A percentile compares a stretch with the other conserved stretches of the same genome.
These are phyloP conservation scores for Phytophthora sp. DNA, from an alignment of 352 stramenopile genomes.

Conservation along the genomic window DNA sequence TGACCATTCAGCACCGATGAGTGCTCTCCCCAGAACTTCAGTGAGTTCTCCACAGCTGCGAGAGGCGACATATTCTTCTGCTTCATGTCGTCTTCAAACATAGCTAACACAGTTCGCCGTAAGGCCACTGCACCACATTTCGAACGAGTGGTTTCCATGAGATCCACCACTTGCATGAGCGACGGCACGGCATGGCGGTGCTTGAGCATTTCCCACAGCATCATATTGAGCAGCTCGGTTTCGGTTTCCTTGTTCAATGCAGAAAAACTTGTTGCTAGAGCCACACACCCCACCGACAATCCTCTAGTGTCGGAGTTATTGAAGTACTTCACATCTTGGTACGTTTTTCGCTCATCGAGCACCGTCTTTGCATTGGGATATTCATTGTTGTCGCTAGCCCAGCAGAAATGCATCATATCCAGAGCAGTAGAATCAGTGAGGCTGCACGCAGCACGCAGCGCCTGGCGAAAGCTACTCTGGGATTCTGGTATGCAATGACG, in stretches of 20 bases:
- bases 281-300: conserved; percentile 13
- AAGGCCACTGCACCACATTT: conserved; percentile 42
- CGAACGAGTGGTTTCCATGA: conserved; percentile 46
- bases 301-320: conserved; percentile 16
- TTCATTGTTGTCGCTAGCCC: conserved; percentile 21
- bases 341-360: conserved; percentile 29
- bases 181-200: conserved; percentile 37
- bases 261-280: conserved; percentile 13
- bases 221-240: conserved; percentile 48
- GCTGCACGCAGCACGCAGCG: conserved; percentile 42
- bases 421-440: conserved; percentile 39
- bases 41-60: conserved; percentile 34
- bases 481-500: conserved; percentile 44
- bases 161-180: conserved; percentile 43
- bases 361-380: conserved; percentile 23
- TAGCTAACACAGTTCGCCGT: conserved; percentile 37
- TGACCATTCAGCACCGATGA: conserved; percentile 44
- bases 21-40: conserved; percentile 45
- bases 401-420: conserved; percentile 52
- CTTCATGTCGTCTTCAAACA: conserved; percentile 42
- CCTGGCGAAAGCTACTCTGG: conserved; percentile 49
- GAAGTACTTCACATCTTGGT: conserved; percentile 27
- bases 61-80: conserved; percentile 30
- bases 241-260: conserved; percentile 34
- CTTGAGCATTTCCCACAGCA: conserved; percentile 65